A percentile compares a stretch with the other conserved stretches of the same genome.
Conservation (phyloP, 257 asterid species). For the Paulownia fortunei region DNA sequence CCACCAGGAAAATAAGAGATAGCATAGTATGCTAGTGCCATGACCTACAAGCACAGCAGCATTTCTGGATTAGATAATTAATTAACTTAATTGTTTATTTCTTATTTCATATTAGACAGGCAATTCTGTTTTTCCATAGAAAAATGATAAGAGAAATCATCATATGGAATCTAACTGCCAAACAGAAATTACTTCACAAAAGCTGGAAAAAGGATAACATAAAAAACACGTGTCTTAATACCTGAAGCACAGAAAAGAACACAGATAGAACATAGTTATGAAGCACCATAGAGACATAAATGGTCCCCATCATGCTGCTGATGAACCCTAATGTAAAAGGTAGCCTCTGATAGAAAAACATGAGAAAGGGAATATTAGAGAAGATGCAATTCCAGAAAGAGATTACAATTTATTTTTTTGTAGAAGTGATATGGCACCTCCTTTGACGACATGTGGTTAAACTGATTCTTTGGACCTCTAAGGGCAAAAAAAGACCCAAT, state of each 20-base stretch:
- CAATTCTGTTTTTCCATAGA: background rate
- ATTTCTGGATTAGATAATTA: conserved; percentile 13
- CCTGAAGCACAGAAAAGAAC: conserved; percentile 86
- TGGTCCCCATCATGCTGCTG: conserved; percentile 90
- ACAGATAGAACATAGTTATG: conserved; percentile 94
- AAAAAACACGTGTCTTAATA: conserved; percentile 37
- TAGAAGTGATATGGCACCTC: conserved; percentile 60
- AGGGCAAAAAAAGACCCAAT: conserved; percentile 94
- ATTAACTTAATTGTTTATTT: background rate
- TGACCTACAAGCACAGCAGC: conserved; percentile 54
- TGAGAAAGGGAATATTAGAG: conserved; percentile 27
- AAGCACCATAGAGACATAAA: conserved; percentile 93
- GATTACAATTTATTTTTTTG: background rate
- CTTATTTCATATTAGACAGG: background rate
- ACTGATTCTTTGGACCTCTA: conserved; percentile 85
- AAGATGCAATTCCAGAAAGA: conserved; percentile 19
- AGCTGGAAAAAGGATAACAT: background rate
- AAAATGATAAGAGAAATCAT: background rate
- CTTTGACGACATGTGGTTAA: conserved; percentile 78
- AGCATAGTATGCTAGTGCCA: conserved; percentile 85
- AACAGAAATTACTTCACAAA: background rate
- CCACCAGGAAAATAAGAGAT: conserved; percentile 98
- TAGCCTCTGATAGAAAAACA: conserved; percentile 72
- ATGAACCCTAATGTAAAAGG: conserved; percentile 89
- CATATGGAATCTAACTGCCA: background rate